Base-by-base conservation (phyloP, 257 asterid species). In the Nemophila menziesii region DNA sequence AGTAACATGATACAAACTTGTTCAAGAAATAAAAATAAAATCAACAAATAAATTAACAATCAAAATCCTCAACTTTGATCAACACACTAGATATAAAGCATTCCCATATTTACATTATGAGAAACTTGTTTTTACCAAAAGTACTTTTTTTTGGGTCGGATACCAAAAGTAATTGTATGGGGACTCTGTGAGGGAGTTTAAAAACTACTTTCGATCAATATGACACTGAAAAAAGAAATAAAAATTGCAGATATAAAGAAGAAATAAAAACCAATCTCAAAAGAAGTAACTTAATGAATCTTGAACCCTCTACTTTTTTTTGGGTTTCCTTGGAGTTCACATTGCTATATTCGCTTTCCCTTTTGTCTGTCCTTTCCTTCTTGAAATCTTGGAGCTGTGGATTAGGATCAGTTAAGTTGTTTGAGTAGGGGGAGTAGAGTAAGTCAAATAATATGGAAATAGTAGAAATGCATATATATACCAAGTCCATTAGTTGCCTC, bases 401-500 rank as follows among this genome's bases (percentile, higher is more conserved):
- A 29, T 29, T 10, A 29, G 36, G 36, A 29, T 7, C 12, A 7
- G 12, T 5, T 29, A 43, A 43, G 5, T 10, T 5, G 24, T 16
- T 41, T 17, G 3, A 21, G 22, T 16, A 16, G 22, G 22, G 5
- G 20, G 5, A 14, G 22, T n/a, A n/a, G 22, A 17, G 20, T 16
- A 41, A 16, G 46, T 23, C 46, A 10, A 21, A 41, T n/a, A 14
- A 14, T 21, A 41, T 41, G 17, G 46, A 12, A 10, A 41, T 16
- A 19, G 20, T 16, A 41, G 36, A 20, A 17, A 18, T 17, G 16
- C 1, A 7, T 14, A 43, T 43, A 43, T 26, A 21, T 54, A 44
- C 52, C 45, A 16, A 54, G 52, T 34, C 60, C 60, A 43, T 33
- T 54, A 17, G n/a, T n/a, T n/a, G 60, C 44, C 51, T 54, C 60